phyloP scores from a whole-genome alignment of 352 stramenopile species.

The Globisporangium nagaii region DNA sequence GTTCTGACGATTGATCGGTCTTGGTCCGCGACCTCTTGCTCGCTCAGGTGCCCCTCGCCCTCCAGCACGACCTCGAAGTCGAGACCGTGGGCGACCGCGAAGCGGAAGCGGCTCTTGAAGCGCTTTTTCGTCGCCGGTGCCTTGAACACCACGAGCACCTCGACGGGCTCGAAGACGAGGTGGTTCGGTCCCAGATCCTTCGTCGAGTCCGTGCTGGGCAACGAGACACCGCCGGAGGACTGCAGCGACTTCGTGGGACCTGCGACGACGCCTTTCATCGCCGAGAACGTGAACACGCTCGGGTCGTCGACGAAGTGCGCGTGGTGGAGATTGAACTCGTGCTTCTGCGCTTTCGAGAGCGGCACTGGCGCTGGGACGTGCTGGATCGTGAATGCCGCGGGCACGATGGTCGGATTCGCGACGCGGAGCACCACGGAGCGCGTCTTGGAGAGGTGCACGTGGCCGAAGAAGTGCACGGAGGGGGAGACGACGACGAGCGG shows the following conservation, averaged over 20 bases:
- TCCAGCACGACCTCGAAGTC: conserved; percentile 73
- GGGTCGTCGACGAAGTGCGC: conserved; percentile 53
- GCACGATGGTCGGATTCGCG: conserved; percentile 59
- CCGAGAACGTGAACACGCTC: conserved; percentile 51
- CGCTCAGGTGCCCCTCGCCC: conserved; percentile 55
- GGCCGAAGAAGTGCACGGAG: conserved; percentile 59
- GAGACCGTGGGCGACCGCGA: conserved; percentile 49
- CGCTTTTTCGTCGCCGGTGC: conserved; percentile 22
- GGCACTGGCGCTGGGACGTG: conserved; percentile 48
- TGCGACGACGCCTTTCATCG: conserved; percentile 26
- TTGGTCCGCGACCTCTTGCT: conserved; percentile 40
- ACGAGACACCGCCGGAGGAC: conserved; percentile 30
- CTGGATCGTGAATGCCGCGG: conserved; percentile 44
- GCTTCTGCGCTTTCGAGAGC: conserved; percentile 47
- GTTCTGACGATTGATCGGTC: conserved; percentile 37
- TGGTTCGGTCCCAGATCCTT: conserved; percentile 20
- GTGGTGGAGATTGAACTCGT: conserved; percentile 49
- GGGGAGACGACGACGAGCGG: conserved; percentile 60
- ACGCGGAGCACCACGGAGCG: conserved; percentile 42
- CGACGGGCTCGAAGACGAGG: conserved; percentile 35
- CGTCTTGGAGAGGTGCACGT: conserved; percentile 41
- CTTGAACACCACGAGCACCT: conserved; percentile 48
- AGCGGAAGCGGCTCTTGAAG: conserved; percentile 67
- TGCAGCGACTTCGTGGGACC: conserved; percentile 58
- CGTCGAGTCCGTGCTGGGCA: conserved; percentile 36